A percentile compares a stretch with the other conserved stretches of the same genome.
These are phyloP conservation scores for Albophoma yamanashiensis DNA, from an alignment of 2,329 filamentous ascomycete species.

Conservation along the genomic window DNA sequence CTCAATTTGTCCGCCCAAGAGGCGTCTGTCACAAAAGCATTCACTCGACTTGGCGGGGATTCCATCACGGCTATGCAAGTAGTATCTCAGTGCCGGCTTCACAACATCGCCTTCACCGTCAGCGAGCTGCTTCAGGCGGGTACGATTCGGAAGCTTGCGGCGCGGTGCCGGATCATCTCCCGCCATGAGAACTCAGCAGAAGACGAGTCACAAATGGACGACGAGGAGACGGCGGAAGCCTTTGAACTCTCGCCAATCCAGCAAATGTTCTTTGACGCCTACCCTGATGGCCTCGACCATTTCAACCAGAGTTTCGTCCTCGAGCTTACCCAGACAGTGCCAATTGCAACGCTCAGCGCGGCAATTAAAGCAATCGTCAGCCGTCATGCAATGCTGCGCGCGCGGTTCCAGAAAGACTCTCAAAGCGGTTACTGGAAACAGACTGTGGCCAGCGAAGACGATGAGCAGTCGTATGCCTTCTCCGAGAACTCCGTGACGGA, in stretches of 20 bases:
- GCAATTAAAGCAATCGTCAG: slow-evolving; percentile 15
- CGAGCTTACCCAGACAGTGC: slow-evolving; percentile 12
- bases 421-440: slow-evolving; percentile 9
- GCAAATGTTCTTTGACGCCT: slow-evolving; percentile 28
- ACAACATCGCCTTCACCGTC: slow-evolving; percentile 18
- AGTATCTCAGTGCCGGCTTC: slow-evolving; percentile 24
- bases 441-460: slow-evolving; percentile 8
- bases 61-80: slow-evolving; percentile 33
- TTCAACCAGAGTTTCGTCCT: slow-evolving; percentile 35
- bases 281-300: slow-evolving; percentile 16
- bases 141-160: slow-evolving; percentile 16
- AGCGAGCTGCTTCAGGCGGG: slow-evolving; percentile 19
- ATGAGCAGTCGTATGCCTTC: slow-evolving; percentile 1
- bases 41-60: slow-evolving; percentile 30
- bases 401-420: slow-evolving; percentile 13
- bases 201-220: background rate
- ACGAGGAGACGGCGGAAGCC: slow-evolving; percentile 11
- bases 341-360: slow-evolving; percentile 3
- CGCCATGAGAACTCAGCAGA: background rate
- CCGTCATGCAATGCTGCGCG: slow-evolving; percentile 24
- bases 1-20: slow-evolving; percentile 22
- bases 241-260: slow-evolving; percentile 34
- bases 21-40: slow-evolving; percentile 19
- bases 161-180: background rate
- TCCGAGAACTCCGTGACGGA: background rate